These are phyloP conservation scores for Botrytis tulipae DNA, from an alignment of 2,329 filamentous ascomycete genomes.

Conservation along the genomic window DNA sequence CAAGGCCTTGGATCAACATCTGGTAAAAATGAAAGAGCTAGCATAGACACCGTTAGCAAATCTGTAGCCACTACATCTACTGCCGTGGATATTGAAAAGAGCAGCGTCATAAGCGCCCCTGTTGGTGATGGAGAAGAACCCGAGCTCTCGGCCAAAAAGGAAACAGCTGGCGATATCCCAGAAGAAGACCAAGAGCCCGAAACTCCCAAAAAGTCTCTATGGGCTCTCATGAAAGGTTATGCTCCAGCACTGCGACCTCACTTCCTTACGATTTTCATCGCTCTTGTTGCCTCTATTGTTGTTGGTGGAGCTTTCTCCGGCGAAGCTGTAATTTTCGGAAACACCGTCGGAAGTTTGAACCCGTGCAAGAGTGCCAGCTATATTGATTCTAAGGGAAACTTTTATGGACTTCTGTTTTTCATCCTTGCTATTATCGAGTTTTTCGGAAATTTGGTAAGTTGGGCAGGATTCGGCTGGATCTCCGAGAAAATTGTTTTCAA, in stretches of 20 bases:
- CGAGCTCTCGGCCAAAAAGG: slow-evolving; percentile 2
- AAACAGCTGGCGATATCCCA: not conserved
- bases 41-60: slow-evolving; percentile 21
- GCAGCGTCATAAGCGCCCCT: not conserved
- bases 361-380: slow-evolving; percentile 41
- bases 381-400: slow-evolving; percentile 36
- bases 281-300: slow-evolving; percentile 48
- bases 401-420: slow-evolving; percentile 47
- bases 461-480: slow-evolving; percentile 51
- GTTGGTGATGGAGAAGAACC: slow-evolving; percentile 5
- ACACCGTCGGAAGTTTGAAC: slow-evolving; percentile 51
- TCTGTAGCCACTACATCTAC: slow-evolving; percentile 21
- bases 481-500: slow-evolving; percentile 65
- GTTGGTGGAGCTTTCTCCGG: slow-evolving; percentile 54
- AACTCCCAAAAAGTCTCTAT: slow-evolving; percentile 25
- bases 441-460: slow-evolving; percentile 60
- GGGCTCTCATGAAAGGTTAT: slow-evolving; percentile 23
- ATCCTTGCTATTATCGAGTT: slow-evolving; percentile 56
- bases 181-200: slow-evolving; percentile 24
- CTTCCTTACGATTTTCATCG: slow-evolving; percentile 35
- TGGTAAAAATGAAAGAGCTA: slow-evolving; percentile 27
- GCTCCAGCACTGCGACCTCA: slow-evolving; percentile 21
- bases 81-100: slow-evolving; percentile 23
- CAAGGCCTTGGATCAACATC: slow-evolving; percentile 41
- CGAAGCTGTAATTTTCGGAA: slow-evolving; percentile 56